phyloP scores from a whole-genome alignment of 495 filamentous ascomycete species.

The Sabuloglossum arenarium region DNA sequence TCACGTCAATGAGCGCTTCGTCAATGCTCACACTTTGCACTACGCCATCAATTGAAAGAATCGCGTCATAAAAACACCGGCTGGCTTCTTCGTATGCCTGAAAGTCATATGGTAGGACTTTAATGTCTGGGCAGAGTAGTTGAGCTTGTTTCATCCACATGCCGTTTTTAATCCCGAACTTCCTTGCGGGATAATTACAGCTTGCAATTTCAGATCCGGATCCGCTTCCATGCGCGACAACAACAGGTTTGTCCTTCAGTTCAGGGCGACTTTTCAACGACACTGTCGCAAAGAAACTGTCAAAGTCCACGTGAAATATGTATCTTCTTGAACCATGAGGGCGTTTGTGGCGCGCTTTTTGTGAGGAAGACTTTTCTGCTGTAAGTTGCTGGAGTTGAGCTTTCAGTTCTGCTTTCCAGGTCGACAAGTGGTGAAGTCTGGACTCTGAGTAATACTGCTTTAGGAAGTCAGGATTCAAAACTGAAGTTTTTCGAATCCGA shows the following conservation, averaged over 20 bases:
- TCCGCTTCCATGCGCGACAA: slow-evolving; percentile 70
- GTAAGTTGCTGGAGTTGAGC: slow-evolving; percentile 61
- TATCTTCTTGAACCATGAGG: slow-evolving; percentile 49
- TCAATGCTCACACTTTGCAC: slow-evolving; percentile 96
- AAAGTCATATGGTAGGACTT: slow-evolving; percentile 83
- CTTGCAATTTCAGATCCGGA: slow-evolving; percentile 87
- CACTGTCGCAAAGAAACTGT: slow-evolving; percentile 92
- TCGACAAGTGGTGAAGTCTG: slow-evolving; percentile 80
- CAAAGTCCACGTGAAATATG: slow-evolving; percentile 90
- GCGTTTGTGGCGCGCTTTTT: slow-evolving; percentile 24
- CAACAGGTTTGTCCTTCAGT: slow-evolving; percentile 60
- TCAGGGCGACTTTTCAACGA: slow-evolving; percentile 60
- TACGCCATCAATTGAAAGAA: slow-evolving; percentile 55
- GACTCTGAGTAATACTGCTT: slow-evolving; percentile 89
- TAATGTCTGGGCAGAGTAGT: slow-evolving; percentile 65
- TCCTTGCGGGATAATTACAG: slow-evolving; percentile 82
- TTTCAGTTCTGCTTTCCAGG: slow-evolving; percentile 88
- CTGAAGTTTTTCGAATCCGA: slow-evolving; percentile 61
- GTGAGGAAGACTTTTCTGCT: slow-evolving; percentile 39
- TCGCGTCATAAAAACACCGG: slow-evolving; percentile 62
- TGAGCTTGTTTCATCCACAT: slow-evolving; percentile 96
- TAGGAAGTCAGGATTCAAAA: slow-evolving; percentile 75
- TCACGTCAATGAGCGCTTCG: slow-evolving; percentile 72
- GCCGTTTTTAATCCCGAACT: slow-evolving; percentile 77
- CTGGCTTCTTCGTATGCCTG: slow-evolving; percentile 87